A percentile compares a stretch with the other conserved stretches of the same genome.
Evolutionary conservation across 441 rosid genomes (phyloP).

Genomic region (Metrosideros polymorpha): DNA sequence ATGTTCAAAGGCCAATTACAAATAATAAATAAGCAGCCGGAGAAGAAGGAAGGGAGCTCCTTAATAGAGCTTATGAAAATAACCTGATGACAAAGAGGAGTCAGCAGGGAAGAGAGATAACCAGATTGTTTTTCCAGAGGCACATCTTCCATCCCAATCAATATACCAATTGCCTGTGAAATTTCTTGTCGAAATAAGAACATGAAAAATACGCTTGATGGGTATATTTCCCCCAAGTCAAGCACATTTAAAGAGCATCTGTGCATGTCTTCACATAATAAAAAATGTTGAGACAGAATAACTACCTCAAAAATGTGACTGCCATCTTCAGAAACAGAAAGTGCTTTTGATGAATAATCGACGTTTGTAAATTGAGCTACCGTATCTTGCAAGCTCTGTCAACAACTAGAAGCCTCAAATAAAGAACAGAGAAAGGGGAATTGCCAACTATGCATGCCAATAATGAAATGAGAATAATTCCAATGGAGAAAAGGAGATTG

Average conservation of each 20-base stretch:
- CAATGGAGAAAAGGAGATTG: neutral
- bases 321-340: conserved; percentile 75
- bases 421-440: neutral
- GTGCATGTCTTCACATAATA: neutral
- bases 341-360: conserved; percentile 35
- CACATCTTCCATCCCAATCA: conserved; percentile 89
- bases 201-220: neutral
- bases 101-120: conserved; percentile 76
- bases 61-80: neutral
- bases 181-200: neutral
- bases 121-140: conserved; percentile 76
- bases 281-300: neutral
- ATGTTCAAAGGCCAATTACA: conserved; percentile 1
- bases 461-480: neutral
- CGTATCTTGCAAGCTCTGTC: conserved; percentile 78
- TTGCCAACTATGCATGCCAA: neutral
- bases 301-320: conserved; percentile 87
- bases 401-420: neutral
- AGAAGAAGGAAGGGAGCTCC: neutral
- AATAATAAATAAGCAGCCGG: neutral
- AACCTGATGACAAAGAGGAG: conserved; percentile 93
- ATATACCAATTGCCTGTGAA: conserved; percentile 77
- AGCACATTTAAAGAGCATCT: neutral
- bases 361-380: conserved; percentile 55
- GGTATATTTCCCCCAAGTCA: neutral